Percentiles rank a stretch among this genome's conserved stretches.
Evolutionary conservation across 148 eudicot genomes (phyloP).

Genomic region (Chenopodium berlandieri): DNA sequence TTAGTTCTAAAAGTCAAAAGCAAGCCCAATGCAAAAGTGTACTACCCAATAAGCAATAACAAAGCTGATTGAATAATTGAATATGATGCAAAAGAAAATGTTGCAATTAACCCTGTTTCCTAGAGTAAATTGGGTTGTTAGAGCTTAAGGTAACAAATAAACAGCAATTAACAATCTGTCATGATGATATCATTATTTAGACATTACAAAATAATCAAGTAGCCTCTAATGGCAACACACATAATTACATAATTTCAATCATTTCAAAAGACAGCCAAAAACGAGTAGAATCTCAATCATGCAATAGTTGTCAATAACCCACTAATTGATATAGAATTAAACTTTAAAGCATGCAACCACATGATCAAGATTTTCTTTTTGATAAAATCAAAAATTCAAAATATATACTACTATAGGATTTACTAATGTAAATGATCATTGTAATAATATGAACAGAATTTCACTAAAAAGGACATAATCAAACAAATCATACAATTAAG

Average conservation of each 20-base stretch:
- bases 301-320: not conserved
- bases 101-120: not conserved
- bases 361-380: not conserved
- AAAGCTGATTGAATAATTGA: constrained; percentile 4
- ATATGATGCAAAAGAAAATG: constrained; percentile 4
- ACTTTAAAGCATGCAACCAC: not conserved
- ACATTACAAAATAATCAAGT: not conserved
- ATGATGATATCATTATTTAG: not conserved
- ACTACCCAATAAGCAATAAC: constrained; percentile 14
- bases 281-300: not conserved
- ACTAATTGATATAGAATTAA: not conserved
- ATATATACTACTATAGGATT: not conserved
- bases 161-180: not conserved
- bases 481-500: not conserved
- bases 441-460: not conserved
- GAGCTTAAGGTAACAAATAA: not conserved
- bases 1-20: constrained; percentile 29
- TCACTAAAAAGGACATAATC: not conserved
- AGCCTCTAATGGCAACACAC: not conserved
- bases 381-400: not conserved
- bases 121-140: not conserved
- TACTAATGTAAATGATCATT: not conserved
- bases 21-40: constrained; percentile 27
- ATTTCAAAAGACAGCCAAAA: constrained; percentile 13
- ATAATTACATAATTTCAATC: constrained; percentile 6